Evolutionary conservation across 345 rosid species (phyloP).

Genomic region (Aquilaria yunnanensis): DNA sequence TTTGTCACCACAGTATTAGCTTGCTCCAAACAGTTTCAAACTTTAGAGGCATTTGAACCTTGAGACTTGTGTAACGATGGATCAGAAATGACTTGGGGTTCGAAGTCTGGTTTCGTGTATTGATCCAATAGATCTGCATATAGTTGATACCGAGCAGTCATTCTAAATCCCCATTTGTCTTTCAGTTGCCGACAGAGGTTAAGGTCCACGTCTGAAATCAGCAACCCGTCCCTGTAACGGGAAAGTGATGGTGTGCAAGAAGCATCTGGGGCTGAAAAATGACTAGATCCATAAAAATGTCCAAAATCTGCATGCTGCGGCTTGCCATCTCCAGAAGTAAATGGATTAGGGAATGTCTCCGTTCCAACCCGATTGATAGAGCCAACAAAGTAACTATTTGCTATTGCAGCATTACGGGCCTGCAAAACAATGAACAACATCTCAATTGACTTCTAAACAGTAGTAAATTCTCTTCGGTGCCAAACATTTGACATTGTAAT

Average conservation of each 20-base stretch:
- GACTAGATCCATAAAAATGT: conserved; percentile 89
- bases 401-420: conserved; percentile 96
- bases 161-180: conserved; percentile 93
- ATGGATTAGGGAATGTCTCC: conserved; percentile 78
- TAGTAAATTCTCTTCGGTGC: background rate
- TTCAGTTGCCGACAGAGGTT: conserved; percentile 88
- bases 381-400: conserved; percentile 93
- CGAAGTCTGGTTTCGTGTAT: conserved; percentile 66
- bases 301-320: conserved; percentile 83
- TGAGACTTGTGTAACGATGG: conserved; percentile 59
- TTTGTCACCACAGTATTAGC: no score
- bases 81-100: conserved; percentile 72
- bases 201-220: conserved; percentile 86
- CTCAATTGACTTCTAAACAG: background rate
- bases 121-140: conserved; percentile 51
- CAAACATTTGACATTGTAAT: no score
- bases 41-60: conserved; percentile 14
- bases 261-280: conserved; percentile 93
- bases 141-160: conserved; percentile 78
- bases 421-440: conserved; percentile 20
- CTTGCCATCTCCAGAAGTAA: conserved; percentile 92
- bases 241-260: conserved; percentile 88
- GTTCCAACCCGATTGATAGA: conserved; percentile 98
- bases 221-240: conserved; percentile 66
- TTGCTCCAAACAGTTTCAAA: conserved; percentile 1